phyloP scores from a whole-genome alignment of 768 basidiomycete species.

The Lentinula sp. region DNA sequence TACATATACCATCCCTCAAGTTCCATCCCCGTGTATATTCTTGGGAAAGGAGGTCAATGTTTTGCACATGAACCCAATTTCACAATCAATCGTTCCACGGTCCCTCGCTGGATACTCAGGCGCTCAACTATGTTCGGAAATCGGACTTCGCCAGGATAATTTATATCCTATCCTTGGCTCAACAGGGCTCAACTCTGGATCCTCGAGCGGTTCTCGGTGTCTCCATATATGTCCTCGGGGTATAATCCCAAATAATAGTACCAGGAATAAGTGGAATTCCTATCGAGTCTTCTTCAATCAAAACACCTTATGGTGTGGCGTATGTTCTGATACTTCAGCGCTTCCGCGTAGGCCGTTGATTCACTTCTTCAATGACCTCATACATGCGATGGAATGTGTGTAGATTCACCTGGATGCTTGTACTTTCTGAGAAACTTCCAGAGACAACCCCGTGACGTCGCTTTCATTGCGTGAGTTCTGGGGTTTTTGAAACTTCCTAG shows the following conservation, averaged over 20 bases:
- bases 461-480: background rate
- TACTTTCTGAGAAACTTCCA: background rate
- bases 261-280: background rate
- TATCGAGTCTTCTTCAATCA: background rate
- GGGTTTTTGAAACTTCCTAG: background rate
- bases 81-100: too few species aligned
- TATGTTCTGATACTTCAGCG: background rate
- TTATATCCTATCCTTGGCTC: too few species aligned
- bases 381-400: background rate
- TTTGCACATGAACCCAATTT: background rate
- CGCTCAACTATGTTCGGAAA: too few species aligned
- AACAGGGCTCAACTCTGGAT: too few species aligned
- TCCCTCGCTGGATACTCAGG: too few species aligned
- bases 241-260: background rate
- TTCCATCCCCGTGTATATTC: too few species aligned
- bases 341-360: background rate
- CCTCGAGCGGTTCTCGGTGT: too few species aligned
- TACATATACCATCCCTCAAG: too few species aligned
- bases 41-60: background rate
- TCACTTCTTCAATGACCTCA: background rate
- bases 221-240: background rate
- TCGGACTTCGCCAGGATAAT: too few species aligned
- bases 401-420: background rate
- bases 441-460: background rate
- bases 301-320: constrained; percentile 1